Evolutionary conservation across 495 filamentous ascomycete species (phyloP), one percentile per base, ranked within the genome.

Genomic region (Tuber indicum): DNA sequence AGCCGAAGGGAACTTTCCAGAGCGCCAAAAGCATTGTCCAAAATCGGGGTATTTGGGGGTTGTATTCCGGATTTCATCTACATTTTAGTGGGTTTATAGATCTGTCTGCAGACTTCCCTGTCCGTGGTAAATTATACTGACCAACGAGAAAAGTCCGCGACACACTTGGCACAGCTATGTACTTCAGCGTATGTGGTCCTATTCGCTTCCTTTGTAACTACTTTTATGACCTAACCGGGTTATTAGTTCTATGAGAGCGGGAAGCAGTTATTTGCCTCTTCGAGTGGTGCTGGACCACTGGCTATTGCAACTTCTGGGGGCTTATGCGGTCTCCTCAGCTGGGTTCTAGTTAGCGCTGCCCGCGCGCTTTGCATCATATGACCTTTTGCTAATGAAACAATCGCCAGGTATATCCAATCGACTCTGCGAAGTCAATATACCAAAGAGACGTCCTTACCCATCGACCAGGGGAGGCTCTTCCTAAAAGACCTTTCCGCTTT

Each of bases 31-130:
- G 92, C 79, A 94, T 98, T 72, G 87, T 97, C 69, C 89, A 90
- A 84, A 90, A 94, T 73, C 87, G 93, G 77, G 94, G 94, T 43
- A 85, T 93, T 74, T 84, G 87, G 46, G 94, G 94, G 7, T 86
- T 98, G 75, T 98, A 97, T 84, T 94, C 92, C 5, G 94, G 94
- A 26, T 93, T 96, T 84, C 89, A 89, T 78, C 86, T 96, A 58
- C 94, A 98, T 86, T 84, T 96, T 66, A 85, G 92, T 94, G 86
- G 85, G 91, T 75, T 41, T 41, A 10, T 77, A 19, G 58, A 66
- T 66, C 32, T 36, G 26, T 36, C 58, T 8, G 26, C n/a, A 66
- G 58, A 66, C 58, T 66, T 36, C 14, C 45, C 19, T 76, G 44
- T 43, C 12, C 9, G 21, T 16, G 46, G 21, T 41, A 23, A 41